These are phyloP conservation scores for Vitellaria paradoxa DNA, from an alignment of 179 eudicot species.

Conservation along the genomic window DNA sequence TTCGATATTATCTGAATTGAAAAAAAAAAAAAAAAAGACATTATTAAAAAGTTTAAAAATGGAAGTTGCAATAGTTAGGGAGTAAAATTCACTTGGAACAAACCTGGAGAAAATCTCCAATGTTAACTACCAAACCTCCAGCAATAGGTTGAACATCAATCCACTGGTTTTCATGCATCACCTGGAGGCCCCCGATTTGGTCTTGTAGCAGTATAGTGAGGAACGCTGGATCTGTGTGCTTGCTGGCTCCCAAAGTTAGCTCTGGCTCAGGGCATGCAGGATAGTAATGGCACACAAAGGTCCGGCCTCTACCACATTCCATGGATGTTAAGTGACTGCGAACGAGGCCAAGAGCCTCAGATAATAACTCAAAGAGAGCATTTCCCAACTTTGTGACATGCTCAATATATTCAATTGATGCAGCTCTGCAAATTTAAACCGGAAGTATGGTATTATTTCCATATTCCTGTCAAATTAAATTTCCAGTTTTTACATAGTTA, in stretches of 20 bases:
- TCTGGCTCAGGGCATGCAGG: slow-evolving; percentile 31
- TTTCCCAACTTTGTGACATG: neutral
- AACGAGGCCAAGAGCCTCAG: slow-evolving; percentile 18
- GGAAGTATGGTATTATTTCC: neutral
- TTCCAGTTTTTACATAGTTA: neutral
- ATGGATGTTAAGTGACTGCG: neutral
- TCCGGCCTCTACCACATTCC: neutral
- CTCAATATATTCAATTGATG: neutral
- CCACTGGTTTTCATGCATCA: slow-evolving; percentile 22
- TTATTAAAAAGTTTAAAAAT: neutral
- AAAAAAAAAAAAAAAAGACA: slow-evolving; percentile 11
- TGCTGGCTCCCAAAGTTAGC: slow-evolving; percentile 18
- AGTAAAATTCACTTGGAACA: no score
- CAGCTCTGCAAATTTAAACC: neutral
- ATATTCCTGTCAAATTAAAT: no score
- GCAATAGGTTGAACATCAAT: slow-evolving; percentile 21
- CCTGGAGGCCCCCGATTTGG: slow-evolving; percentile 27
- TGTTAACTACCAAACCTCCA: slow-evolving; percentile 24
- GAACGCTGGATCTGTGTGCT: slow-evolving; percentile 25
- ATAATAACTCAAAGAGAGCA: slow-evolving; percentile 6
- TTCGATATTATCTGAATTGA: slow-evolving; percentile 19
- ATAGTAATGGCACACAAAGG: slow-evolving; percentile 16
- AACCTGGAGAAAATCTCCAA: slow-evolving; percentile 30
- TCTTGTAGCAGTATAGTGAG: slow-evolving; percentile 26
- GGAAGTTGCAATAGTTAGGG: neutral